Percentiles rank a stretch among this genome's conserved stretches.
phyloP scores from a whole-genome alignment of 805 yeast species.

The Lipomyces japonicus region DNA sequence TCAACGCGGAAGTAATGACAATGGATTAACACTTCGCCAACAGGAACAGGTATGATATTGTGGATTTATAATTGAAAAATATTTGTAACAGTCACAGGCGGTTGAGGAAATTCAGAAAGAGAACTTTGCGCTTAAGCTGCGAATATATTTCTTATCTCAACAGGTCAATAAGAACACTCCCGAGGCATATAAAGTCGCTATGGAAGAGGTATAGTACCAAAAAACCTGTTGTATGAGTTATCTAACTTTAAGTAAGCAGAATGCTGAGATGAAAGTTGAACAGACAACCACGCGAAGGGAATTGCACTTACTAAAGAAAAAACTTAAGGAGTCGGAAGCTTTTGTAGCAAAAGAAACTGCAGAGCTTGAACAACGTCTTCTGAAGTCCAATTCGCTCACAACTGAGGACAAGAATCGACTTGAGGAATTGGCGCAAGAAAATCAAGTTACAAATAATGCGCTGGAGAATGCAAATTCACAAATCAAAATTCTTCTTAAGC shows the following conservation, averaged over 20 bases:
- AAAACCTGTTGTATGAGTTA: neutral
- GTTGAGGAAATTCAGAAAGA: constrained; percentile 30
- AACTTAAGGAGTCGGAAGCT: constrained; percentile 16
- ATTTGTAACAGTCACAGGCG: constrained; percentile 2
- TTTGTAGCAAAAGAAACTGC: constrained; percentile 9
- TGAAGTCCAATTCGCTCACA: constrained; percentile 5
- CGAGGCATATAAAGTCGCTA: constrained; percentile 14
- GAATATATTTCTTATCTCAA: constrained; percentile 20
- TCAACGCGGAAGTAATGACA: constrained; percentile 8
- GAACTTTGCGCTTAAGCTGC: constrained; percentile 28
- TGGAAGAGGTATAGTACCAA: constrained; percentile 11
- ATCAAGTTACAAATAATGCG: constrained; percentile 7
- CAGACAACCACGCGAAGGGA: constrained; percentile 19
- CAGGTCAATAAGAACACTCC: constrained; percentile 22
- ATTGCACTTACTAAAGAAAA: constrained; percentile 10
- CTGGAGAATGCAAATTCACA: constrained; percentile 14
- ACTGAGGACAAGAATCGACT: constrained; percentile 12
- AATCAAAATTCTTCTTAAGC: constrained; percentile 14
- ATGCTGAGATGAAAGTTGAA: constrained; percentile 22
- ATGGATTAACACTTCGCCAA: constrained; percentile 26
- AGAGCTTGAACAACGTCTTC: constrained; percentile 5
- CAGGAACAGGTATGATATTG: constrained; percentile 24
- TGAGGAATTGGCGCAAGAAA: constrained; percentile 10
- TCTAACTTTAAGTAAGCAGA: constrained; percentile 3
- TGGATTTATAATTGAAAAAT: neutral